Base-by-base conservation (phyloP, 106 monocot species). In the Agapanthus africanus region DNA sequence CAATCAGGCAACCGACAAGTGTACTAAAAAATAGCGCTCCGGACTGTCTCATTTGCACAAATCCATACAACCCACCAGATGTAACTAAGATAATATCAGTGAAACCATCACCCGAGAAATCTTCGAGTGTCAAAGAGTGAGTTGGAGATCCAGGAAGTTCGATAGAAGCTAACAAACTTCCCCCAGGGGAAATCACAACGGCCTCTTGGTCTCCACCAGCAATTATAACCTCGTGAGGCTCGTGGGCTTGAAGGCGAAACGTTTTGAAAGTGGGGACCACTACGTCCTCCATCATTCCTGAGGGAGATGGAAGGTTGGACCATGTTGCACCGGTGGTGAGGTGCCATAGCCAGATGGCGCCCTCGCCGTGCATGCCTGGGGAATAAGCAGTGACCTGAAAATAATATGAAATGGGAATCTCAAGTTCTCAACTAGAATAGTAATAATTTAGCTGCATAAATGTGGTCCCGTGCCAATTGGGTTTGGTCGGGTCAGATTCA, bases 21-120 rank as follows among this genome's bases (percentile, higher is more conserved):
- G 84, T 79, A 60, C 89, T 97, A 67, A 97, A 97, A 69, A 97
- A 97, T 54, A 97, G 72, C 11, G 91, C 97, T 41, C 95, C 91
- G 1, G 95, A 91, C 37, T 86, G 91, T 71, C 95, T 83, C 39
- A 74, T 84, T 78, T 91, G 95, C 23, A 82, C 79, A 38, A 84
- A 88, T 40, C 95, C 95, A 66, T 97, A 91, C 32, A 88, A 74
- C 54, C 95, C 95, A 25, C 67, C 40, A 8, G 91, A 78, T 18
- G 92, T 89, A 2, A 87, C 78, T n/a, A 97, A 25, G 74, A 97
- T 83, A 35, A 99, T 71, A 68, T 99, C 97, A 7, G 89, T 90
- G 19, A 92, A 81, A 7, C 92, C 92, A 59, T 99, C 97, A 4
- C 82, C 78, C 7, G 84, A 80, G 79, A 99, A 99, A 62, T 99